Percentiles rank a stretch among this genome's conserved stretches.
Evolutionary conservation across 306 rosid genomes (phyloP).

Genomic region (Glycine soja): DNA sequence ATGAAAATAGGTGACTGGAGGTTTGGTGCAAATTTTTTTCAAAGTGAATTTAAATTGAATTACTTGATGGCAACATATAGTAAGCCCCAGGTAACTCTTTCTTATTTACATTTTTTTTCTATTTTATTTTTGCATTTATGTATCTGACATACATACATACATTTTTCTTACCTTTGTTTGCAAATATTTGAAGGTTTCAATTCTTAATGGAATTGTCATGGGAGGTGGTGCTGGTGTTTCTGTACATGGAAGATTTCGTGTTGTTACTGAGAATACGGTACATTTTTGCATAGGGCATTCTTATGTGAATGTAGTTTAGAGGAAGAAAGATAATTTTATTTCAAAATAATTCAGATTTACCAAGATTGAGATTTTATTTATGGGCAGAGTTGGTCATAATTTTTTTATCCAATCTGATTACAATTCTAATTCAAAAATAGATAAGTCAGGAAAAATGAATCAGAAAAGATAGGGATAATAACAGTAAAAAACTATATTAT

Average conservation of each 20-base stretch:
- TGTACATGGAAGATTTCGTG: constrained; percentile 86
- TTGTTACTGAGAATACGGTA: constrained; percentile 93
- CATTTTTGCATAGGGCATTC: constrained; percentile 14
- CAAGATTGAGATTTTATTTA: not conserved
- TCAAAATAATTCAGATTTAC: not conserved
- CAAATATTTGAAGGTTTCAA: constrained; percentile 76
- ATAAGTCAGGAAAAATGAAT: not conserved
- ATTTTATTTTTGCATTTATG: constrained; percentile 30
- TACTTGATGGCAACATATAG: constrained; percentile 89
- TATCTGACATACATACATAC: not conserved
- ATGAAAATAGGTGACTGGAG: constrained; percentile 75
- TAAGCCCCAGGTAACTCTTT: constrained; percentile 81
- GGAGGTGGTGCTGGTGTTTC: constrained; percentile 99
- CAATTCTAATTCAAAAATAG: not conserved
- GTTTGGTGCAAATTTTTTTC: constrained; percentile 66
- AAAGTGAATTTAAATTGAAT: constrained; percentile 67
- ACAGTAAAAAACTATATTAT: not conserved
- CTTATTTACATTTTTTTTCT: not conserved
- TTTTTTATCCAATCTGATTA: not conserved
- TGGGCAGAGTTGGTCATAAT: not conserved
- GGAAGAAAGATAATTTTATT: not conserved
- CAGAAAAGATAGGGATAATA: not conserved
- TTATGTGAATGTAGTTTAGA: constrained; percentile 7
- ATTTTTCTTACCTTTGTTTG: constrained; percentile 37
- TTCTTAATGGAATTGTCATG: constrained; percentile 93